Conservation (phyloP, 306 rosid species). For the Cucumis melo region DNA sequence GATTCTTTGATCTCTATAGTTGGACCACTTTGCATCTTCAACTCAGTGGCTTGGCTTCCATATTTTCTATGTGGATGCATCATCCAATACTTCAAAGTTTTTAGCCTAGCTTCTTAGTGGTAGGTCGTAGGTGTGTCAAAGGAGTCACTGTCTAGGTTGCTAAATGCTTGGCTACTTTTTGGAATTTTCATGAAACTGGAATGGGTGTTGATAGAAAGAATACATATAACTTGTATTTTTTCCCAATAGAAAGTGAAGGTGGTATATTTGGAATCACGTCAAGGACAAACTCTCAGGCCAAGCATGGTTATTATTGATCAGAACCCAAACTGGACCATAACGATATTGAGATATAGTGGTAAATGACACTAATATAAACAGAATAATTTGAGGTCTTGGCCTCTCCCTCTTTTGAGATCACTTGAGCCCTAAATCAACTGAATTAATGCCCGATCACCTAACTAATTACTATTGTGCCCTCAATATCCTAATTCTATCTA, state of each 20-base stretch:
- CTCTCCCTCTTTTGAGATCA: background rate
- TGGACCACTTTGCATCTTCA: background rate
- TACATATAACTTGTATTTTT: background rate
- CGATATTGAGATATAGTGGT: background rate
- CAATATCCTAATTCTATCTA: too few relatives aligned
- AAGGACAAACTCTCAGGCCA: background rate
- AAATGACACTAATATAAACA: background rate
- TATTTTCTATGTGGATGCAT: background rate
- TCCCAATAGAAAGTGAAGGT: background rate
- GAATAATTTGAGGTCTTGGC: background rate
- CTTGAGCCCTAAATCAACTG: too few relatives aligned
- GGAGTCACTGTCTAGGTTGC: background rate
- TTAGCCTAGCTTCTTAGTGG: background rate
- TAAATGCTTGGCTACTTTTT: background rate
- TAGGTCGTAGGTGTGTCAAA: background rate
- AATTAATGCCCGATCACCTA: too few relatives aligned
- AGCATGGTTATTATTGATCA: background rate
- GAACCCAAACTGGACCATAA: background rate
- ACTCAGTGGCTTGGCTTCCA: background rate
- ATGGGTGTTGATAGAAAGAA: background rate
- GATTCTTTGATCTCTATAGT: background rate
- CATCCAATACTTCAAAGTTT: background rate
- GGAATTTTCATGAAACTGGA: background rate
- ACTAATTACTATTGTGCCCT: too few relatives aligned
- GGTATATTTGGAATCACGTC: background rate